A percentile compares a stretch with the other conserved stretches of the same genome.
These are phyloP conservation scores for Plantago coronopus DNA, from an alignment of 305 asterid genomes.

Conservation along the genomic window DNA sequence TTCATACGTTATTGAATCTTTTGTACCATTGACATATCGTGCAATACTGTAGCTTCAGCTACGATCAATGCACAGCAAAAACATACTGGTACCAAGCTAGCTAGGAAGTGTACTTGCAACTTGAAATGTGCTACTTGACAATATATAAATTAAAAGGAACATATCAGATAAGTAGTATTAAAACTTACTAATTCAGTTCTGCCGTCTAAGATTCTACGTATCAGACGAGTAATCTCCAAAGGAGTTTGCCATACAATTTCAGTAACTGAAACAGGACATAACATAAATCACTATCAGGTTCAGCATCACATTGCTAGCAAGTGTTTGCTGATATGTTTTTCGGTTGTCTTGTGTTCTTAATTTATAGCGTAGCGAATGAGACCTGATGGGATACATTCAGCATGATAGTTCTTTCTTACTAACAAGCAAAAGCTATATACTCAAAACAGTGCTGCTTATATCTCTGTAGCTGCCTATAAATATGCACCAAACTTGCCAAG, in stretches of 20 bases:
- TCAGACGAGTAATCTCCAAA: not conserved
- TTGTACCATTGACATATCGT: too few relatives aligned
- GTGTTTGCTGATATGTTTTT: not conserved
- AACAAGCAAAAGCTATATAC: constrained; percentile 4
- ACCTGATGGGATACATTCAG: not conserved
- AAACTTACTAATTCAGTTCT: not conserved
- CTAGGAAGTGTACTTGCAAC: too few relatives aligned
- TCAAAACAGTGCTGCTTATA: not conserved
- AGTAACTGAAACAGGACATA: not conserved
- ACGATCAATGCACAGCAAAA: not conserved
- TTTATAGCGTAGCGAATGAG: not conserved
- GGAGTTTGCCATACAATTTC: not conserved
- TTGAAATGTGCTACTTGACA: too few relatives aligned
- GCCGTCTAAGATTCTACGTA: constrained; percentile 1
- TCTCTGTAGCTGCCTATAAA: not conserved
- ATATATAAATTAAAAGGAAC: too few relatives aligned
- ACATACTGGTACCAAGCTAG: too few relatives aligned
- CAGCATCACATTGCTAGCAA: not conserved
- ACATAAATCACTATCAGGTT: constrained; percentile 1
- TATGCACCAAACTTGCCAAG: not conserved
- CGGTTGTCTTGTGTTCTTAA: constrained; percentile 2
- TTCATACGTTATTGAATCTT: too few relatives aligned
- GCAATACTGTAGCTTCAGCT: not conserved
- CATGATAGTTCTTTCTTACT: not conserved
- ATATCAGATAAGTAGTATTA: too few relatives aligned